Evolutionary conservation across 192 early-diverging fungal genomes (phyloP).

Genomic region (Chytriomyces confervae): DNA sequence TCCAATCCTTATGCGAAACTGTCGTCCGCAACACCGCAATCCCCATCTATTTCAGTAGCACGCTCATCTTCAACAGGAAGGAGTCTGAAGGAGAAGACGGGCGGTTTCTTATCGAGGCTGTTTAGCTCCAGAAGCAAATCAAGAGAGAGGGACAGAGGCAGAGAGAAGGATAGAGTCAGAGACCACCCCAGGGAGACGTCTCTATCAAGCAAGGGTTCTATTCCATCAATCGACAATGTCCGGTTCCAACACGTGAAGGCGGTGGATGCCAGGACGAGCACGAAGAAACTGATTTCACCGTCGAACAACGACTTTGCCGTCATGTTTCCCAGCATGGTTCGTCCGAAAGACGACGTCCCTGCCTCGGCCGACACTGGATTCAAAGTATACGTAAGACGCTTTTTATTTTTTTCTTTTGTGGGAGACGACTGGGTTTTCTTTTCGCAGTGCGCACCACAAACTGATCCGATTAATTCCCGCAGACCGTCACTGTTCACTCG

Average conservation of each 20-base stretch:
- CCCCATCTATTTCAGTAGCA: not conserved
- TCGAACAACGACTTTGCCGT: not conserved
- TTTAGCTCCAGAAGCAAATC: not conserved
- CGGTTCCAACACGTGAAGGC: not conserved
- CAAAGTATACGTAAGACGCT: not conserved
- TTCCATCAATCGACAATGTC: not conserved
- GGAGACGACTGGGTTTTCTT: not conserved
- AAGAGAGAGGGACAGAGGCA: not conserved
- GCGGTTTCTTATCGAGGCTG: not conserved
- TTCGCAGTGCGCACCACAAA: not conserved
- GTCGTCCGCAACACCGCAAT: not conserved
- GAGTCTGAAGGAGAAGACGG: not conserved
- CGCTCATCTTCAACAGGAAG: not conserved
- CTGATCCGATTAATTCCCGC: not conserved
- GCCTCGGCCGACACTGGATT: not conserved
- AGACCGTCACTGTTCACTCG: constrained; percentile 16
- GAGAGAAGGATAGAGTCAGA: not conserved
- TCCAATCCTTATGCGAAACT: not conserved
- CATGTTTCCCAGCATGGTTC: not conserved
- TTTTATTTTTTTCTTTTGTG: not conserved
- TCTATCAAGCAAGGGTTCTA: not conserved
- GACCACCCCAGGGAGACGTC: not conserved
- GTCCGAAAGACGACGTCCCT: not conserved
- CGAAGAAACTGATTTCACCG: not conserved
- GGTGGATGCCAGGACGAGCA: not conserved